Conservation (phyloP, 2,329 filamentous ascomycete species). For the Dactylellina leptospora region DNA sequence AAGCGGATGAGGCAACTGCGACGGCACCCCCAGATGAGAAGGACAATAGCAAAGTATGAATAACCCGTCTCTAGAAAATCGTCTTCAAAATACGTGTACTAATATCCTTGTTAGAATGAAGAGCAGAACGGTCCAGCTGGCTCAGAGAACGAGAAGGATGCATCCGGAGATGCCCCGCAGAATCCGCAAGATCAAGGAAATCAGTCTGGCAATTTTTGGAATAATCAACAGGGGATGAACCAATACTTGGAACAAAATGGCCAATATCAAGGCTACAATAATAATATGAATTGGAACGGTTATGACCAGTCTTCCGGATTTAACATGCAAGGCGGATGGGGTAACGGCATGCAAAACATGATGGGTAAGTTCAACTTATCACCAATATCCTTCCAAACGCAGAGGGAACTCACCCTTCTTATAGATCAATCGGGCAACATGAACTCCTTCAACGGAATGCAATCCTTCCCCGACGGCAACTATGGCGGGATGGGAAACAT, state of each 20-base stretch:
- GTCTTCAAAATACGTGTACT: background rate
- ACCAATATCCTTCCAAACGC: background rate
- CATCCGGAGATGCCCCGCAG: background rate
- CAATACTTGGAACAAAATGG: conserved; percentile 46
- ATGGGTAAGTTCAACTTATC: conserved; percentile 38
- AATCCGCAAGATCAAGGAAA: conserved; percentile 23
- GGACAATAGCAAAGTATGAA: conserved; percentile 29
- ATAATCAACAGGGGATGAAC: conserved; percentile 42
- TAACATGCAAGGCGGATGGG: conserved; percentile 55
- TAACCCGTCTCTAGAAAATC: background rate
- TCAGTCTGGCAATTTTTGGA: conserved; percentile 38
- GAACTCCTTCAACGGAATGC: conserved; percentile 53
- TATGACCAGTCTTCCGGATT: conserved; percentile 55
- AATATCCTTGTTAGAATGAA: conserved; percentile 13
- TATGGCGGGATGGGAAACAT: conserved; percentile 55
- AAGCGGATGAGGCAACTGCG: conserved; percentile 9
- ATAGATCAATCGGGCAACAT: conserved; percentile 45
- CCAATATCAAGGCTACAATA: conserved; percentile 49
- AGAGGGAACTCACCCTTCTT: conserved; percentile 12
- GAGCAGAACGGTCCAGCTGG: conserved; percentile 16
- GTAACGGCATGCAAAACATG: conserved; percentile 50
- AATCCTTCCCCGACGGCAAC: conserved; percentile 51
- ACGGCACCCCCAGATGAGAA: conserved; percentile 10
- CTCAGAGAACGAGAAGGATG: conserved; percentile 13
- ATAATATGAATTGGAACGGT: conserved; percentile 48